Base-by-base conservation (phyloP, 2,329 filamentous ascomycete species). In the Aureobasidium leucospermi region DNA sequence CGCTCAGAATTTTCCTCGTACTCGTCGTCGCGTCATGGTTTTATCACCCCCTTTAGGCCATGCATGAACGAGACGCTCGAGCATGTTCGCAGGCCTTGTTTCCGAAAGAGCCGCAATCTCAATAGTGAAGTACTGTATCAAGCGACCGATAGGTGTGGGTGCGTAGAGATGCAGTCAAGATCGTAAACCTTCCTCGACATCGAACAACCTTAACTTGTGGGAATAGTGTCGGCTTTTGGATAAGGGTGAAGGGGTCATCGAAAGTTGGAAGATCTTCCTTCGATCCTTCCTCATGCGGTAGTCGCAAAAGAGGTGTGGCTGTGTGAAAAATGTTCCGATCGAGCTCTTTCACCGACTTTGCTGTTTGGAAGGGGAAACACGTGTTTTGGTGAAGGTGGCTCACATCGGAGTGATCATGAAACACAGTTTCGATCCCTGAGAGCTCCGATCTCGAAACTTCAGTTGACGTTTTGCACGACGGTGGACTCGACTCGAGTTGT, bases 261-360 rank as follows among this genome's bases (percentile, higher is more conserved):
- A 6, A 49, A 52, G 34, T 19, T 41, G 15, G 32, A 29, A 56
- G 52, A 56, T 56, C 41, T 56, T 45, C 52, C 29, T 28, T 51
- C 31, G 15, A 29, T 16, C 31, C 31, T 46, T 23, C 52, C 31
- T n/a, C 28, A 28, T 45, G 3, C 8, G 31, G 52, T 36, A 56
- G 16, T 10, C 6, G 52, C 41, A 56, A 4, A 23, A 23, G 23
- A 41, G n/a, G 52, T 55, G 51, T 42, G 51, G 51, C 51, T 43
- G 51, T 43, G 49, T 43, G 49, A 55, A 42, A 19, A 13, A 2
- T 4, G 1, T 16, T 9, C 6, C 5, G n/a, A 43, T 32, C 41
- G 39, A 6, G 6, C 11, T 45, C 6, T n/a, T 56, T 31, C 41
- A 36, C 41, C 16, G 13, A 38, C 28, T 45, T 29, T 15, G 28